Conservation (phyloP, 768 basidiomycete genomes). For the Trametes coccinea region DNA sequence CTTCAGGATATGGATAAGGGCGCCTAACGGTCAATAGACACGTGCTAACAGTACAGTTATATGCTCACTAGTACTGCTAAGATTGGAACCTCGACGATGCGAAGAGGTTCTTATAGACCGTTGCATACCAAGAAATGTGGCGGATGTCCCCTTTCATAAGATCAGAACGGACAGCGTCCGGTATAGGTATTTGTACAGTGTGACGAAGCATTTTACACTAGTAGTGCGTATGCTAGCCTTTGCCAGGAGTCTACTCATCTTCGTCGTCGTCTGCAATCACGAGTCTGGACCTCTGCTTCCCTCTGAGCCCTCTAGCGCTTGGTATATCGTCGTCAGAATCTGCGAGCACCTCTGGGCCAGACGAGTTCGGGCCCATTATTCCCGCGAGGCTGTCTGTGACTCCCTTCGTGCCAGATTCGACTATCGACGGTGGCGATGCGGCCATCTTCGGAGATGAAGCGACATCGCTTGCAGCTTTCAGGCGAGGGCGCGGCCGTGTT, state of each 20-base stretch:
- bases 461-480: slow-evolving; percentile 27
- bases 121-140: too few species aligned
- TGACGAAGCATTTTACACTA: too few species aligned
- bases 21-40: too few species aligned
- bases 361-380: not conserved
- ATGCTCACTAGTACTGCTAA: too few species aligned
- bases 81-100: too few species aligned
- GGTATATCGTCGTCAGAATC: slow-evolving; percentile 13
- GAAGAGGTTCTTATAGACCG: too few species aligned
- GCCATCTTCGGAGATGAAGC: not conserved
- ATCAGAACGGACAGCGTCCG: too few species aligned
- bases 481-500: slow-evolving; percentile 45
- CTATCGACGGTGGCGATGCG: not conserved
- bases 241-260: not conserved
- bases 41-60: too few species aligned
- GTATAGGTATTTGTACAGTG: too few species aligned
- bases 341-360: not conserved
- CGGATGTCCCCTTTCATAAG: too few species aligned
- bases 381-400: not conserved
- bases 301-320: not conserved
- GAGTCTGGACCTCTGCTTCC: not conserved
- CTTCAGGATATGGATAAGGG: too few species aligned
- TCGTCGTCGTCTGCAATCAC: slow-evolving; percentile 11
- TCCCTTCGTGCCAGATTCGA: not conserved
- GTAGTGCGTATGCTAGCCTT: too few species aligned